Percentiles rank a stretch among this genome's conserved stretches.
phyloP scores from a whole-genome alignment of 805 yeast genomes.

The Teunomyces stri region DNA sequence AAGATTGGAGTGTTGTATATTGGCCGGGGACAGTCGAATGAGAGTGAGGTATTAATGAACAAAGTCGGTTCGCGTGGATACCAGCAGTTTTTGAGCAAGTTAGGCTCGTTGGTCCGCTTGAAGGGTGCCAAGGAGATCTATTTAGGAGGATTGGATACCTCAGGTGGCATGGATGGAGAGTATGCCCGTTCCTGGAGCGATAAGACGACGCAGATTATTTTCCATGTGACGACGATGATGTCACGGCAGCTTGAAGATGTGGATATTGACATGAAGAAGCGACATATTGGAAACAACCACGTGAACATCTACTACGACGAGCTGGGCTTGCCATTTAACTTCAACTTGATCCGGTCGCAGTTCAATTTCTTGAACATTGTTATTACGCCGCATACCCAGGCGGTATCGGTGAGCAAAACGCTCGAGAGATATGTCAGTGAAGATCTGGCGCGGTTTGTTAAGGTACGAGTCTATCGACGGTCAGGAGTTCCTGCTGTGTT shows the following conservation, averaged over 20 bases:
- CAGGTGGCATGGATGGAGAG: constrained; percentile 69
- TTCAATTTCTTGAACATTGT: constrained; percentile 82
- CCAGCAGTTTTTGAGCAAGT: constrained; percentile 51
- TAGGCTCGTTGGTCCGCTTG: constrained; percentile 63
- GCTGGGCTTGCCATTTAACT: constrained; percentile 60
- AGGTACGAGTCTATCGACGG: constrained; percentile 62
- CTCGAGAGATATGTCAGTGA: constrained; percentile 2
- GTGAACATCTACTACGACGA: constrained; percentile 83
- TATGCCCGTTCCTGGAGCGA: constrained; percentile 72
- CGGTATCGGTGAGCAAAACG: constrained; percentile 5
- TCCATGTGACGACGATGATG: constrained; percentile 83
- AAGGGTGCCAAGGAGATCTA: constrained; percentile 51
- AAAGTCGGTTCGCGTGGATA: constrained; percentile 62
- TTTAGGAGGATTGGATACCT: constrained; percentile 79
- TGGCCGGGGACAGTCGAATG: constrained; percentile 63
- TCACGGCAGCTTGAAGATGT: constrained; percentile 39
- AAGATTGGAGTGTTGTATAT: constrained; percentile 78
- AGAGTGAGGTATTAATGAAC: constrained; percentile 63
- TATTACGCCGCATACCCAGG: constrained; percentile 56
- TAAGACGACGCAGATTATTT: constrained; percentile 66
- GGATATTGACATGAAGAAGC: constrained; percentile 61
- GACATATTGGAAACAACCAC: constrained; percentile 84
- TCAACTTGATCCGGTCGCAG: constrained; percentile 70
- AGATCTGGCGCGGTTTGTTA: constrained; percentile 38
- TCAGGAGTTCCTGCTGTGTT: constrained; percentile 74